Base-by-base conservation (phyloP, 2,329 filamentous ascomycete species). In the Fusarium sp. region DNA sequence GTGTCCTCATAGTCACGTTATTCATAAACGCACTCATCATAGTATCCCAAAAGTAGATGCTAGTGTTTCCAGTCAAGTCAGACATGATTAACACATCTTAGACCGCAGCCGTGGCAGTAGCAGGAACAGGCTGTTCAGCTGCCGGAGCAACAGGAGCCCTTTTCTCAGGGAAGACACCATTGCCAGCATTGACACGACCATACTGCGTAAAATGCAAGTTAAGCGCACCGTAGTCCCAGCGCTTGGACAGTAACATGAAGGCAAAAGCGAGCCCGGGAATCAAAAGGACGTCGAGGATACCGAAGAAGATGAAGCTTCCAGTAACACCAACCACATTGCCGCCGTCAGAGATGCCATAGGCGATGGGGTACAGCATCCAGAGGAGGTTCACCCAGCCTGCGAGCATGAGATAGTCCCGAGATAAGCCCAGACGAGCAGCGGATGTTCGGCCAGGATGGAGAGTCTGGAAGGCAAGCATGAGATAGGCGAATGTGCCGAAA, bases 141-240 rank as follows among this genome's bases (percentile, higher is more conserved):
- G 54, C 62, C 9, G 69, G 62, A 48, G 56, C 44, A 48, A 28
- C 65, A 44, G 62, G 64, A 44, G 76, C 70, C 82, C 67, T 59
- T 66, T 88, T 88, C 80, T 88, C 86, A 53, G 85, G 85, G 80
- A 82, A 86, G 50, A 80, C 78, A n/a, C 84, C 84, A 18, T 75
- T 74, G 14, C 75, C 75, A n/a, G 82, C 76, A n/a, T 79, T 75
- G 28, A 88, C 86, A 24, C 87, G 85, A 58, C 87, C 87, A 74
- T 88, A 87, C 78, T 89, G 87, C 28, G 87, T 89, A 72, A 90
- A 89, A 66, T 84, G 83, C 45, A 90, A 77, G 79, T 87, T 87
- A 66, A 90, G 79, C 39, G 80, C 78, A 69, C 81, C 81, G 69
- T 87, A 89, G 78, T 90, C 87, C 87, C 88, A 89, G 28, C 78